These are phyloP conservation scores for Endotrypanum monterogeii DNA, from an alignment of 208 protist genomes.

Conservation along the genomic window DNA sequence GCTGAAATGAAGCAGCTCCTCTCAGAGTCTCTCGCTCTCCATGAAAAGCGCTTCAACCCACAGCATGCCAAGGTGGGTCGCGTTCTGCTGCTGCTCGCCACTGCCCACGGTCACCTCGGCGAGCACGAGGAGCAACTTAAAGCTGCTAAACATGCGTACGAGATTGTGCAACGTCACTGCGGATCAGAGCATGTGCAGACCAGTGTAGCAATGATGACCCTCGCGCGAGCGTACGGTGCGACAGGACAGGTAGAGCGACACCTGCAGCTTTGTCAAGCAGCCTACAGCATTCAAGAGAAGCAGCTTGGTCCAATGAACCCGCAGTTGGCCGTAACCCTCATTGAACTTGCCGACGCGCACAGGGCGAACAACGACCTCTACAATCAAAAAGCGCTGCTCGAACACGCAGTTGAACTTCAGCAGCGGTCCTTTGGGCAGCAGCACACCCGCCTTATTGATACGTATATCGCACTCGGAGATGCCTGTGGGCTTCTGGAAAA, in stretches of 20 bases:
- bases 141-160: slow-evolving; percentile 56
- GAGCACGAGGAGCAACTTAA: slow-evolving; percentile 62
- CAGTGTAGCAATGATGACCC: slow-evolving; percentile 68
- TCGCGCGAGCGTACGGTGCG: slow-evolving; percentile 65
- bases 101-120: slow-evolving; percentile 70
- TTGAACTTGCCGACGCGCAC: slow-evolving; percentile 75
- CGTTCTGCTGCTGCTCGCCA: slow-evolving; percentile 73
- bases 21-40: slow-evolving; percentile 58
- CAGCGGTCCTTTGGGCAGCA: slow-evolving; percentile 79
- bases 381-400: slow-evolving; percentile 69
- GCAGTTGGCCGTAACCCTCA: slow-evolving; percentile 72
- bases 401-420: slow-evolving; percentile 79
- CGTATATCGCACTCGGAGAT: slow-evolving; percentile 71
- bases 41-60: slow-evolving; percentile 71
- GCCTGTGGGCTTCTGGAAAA: slow-evolving; percentile 68
- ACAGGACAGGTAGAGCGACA: slow-evolving; percentile 56
- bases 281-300: slow-evolving; percentile 76
- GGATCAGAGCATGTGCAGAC: slow-evolving; percentile 79
- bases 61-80: slow-evolving; percentile 79
- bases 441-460: slow-evolving; percentile 74
- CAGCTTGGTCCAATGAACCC: slow-evolving; percentile 73
- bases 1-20: slow-evolving; percentile 77
- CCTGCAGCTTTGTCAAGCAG: slow-evolving; percentile 63
- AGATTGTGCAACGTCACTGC: slow-evolving; percentile 83
- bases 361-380: slow-evolving; percentile 67